Evolutionary conservation across 495 filamentous ascomycete species (phyloP).

Genomic region (Trichoderma orchidacearum): DNA sequence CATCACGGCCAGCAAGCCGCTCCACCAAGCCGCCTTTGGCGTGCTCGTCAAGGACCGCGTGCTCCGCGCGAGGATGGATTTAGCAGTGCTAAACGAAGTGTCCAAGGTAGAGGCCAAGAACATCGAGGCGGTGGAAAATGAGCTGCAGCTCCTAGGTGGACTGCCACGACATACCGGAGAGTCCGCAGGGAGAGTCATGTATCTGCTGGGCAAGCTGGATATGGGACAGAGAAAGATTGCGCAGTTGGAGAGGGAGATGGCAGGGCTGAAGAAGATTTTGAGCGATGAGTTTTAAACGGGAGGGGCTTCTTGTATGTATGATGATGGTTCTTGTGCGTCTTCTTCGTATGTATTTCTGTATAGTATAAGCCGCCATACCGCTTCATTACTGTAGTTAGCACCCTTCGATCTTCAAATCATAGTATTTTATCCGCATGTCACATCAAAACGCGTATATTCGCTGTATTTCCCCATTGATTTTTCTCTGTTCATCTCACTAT

Average conservation of each 20-base stretch:
- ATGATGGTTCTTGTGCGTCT: neutral
- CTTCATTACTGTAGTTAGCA: neutral
- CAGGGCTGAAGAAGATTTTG: conserved; percentile 50
- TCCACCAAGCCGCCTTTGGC: conserved; percentile 74
- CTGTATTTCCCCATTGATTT: too few species aligned
- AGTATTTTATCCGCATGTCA: neutral
- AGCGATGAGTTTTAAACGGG: neutral
- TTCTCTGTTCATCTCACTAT: too few species aligned
- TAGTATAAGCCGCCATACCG: neutral
- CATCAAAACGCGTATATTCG: too few species aligned
- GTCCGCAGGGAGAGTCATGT: conserved; percentile 46
- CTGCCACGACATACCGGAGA: conserved; percentile 51
- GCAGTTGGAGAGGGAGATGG: conserved; percentile 60
- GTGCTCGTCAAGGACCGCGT: conserved; percentile 56
- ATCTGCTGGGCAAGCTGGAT: conserved; percentile 58
- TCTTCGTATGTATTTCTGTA: neutral
- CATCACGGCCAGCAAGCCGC: conserved; percentile 72
- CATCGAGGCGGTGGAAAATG: conserved; percentile 68
- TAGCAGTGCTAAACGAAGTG: conserved; percentile 51
- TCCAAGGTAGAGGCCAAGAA: conserved; percentile 56
- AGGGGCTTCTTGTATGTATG: neutral
- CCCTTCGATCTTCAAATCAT: neutral
- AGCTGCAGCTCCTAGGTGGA: conserved; percentile 50
- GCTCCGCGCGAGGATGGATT: conserved; percentile 59
- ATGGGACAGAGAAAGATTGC: conserved; percentile 63